Conservation (phyloP, 257 asterid species). For the Paulownia fortunei region DNA sequence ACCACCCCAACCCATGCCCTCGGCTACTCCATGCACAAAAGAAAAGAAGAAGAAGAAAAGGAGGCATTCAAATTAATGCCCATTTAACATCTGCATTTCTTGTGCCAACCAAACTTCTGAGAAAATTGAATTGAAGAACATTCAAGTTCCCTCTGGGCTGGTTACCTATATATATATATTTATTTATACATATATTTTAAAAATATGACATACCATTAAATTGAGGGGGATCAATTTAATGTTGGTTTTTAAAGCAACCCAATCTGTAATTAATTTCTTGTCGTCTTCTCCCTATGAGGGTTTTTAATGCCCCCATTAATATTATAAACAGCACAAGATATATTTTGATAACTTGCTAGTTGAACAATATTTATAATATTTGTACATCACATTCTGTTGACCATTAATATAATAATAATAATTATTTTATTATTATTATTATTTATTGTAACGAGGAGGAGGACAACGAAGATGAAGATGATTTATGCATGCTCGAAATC, state of each 20-base stretch:
- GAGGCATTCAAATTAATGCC: conserved; percentile 15
- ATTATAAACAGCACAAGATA: background rate
- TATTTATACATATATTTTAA: background rate
- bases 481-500: too few relatives aligned
- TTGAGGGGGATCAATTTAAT: conserved; percentile 31
- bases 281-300: conserved; percentile 30
- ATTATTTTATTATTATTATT: background rate
- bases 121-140: conserved; percentile 24
- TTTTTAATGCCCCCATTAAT: conserved; percentile 29
- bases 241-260: conserved; percentile 30
- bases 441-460: too few relatives aligned
- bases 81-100: conserved; percentile 36
- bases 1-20: too few relatives aligned
- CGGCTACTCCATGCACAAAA: background rate
- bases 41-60: background rate
- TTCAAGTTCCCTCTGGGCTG: conserved; percentile 21
- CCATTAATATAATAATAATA: too few relatives aligned
- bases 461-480: too few relatives aligned
- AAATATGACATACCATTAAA: conserved; percentile 13
- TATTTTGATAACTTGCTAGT: background rate
- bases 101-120: conserved; percentile 37
- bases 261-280: conserved; percentile 35
- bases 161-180: background rate
- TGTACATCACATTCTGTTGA: background rate
- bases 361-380: background rate